Evolutionary conservation across 352 stramenopile species (phyloP).

Genomic region (Globisporangium heterothallicum): DNA sequence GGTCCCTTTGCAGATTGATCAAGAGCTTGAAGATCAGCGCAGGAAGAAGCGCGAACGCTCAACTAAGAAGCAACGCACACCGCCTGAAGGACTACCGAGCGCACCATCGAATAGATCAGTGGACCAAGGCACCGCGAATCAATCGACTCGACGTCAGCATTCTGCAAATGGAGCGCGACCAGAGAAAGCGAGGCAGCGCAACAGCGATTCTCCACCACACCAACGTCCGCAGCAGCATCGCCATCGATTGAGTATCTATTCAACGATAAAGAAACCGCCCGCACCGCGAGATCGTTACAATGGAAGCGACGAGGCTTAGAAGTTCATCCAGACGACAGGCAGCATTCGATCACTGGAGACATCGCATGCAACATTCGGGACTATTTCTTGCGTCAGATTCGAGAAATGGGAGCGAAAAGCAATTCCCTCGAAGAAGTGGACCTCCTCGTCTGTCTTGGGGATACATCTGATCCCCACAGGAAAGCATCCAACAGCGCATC

Average conservation of each 20-base stretch:
- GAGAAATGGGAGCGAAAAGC: too few species aligned
- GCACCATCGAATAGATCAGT: neutral
- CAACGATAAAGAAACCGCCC: constrained; percentile 25
- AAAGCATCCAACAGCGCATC: too few species aligned
- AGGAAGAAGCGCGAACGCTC: neutral
- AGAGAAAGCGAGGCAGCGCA: neutral
- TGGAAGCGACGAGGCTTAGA: neutral
- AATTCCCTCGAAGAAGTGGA: too few species aligned
- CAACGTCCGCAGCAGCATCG: constrained; percentile 6
- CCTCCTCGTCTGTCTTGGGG: too few species aligned
- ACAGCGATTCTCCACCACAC: neutral
- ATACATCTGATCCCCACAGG: too few species aligned
- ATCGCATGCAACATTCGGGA: too few species aligned
- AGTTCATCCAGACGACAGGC: too few species aligned
- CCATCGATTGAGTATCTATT: constrained; percentile 33
- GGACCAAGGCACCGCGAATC: neutral
- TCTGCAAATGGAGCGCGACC: neutral
- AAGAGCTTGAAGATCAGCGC: neutral
- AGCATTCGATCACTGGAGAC: too few species aligned
- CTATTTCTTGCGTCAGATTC: too few species aligned
- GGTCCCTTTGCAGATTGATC: neutral
- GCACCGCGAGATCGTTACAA: neutral
- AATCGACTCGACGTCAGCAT: neutral
- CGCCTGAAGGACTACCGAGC: neutral
- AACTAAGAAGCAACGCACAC: neutral